Evolutionary conservation across 306 rosid species (phyloP).

Genomic region (Trifolium repens): DNA sequence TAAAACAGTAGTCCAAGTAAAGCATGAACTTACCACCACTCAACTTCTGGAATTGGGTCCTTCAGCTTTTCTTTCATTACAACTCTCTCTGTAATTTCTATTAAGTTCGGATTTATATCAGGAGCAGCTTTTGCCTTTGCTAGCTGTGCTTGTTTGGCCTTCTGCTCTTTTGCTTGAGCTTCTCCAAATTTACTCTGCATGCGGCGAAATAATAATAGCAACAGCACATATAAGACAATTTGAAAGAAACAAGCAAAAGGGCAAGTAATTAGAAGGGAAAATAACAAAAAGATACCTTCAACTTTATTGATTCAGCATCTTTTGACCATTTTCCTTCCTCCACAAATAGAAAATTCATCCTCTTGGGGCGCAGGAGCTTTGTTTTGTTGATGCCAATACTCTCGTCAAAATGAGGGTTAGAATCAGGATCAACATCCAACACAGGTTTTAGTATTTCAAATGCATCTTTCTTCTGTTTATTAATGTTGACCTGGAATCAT

Average conservation of each 20-base stretch:
- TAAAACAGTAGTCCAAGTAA: background rate
- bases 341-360: conserved; percentile 81
- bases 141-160: conserved; percentile 89
- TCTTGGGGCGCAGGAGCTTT: conserved; percentile 87
- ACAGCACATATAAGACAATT: conserved; percentile 23
- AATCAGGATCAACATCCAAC: conserved; percentile 83
- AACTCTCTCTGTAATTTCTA: conserved; percentile 87
- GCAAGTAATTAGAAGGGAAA: background rate
- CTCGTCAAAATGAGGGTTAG: conserved; percentile 81
- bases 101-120: conserved; percentile 92
- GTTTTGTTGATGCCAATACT: conserved; percentile 84
- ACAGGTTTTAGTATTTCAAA: conserved; percentile 91
- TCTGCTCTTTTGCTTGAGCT: conserved; percentile 97
- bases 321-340: conserved; percentile 97
- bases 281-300: conserved; percentile 61
- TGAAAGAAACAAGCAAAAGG: background rate
- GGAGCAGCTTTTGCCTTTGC: conserved; percentile 98
- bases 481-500: conserved; percentile 83
- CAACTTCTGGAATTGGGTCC: conserved; percentile 89
- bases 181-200: conserved; percentile 92
- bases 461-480: conserved; percentile 91
- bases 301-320: conserved; percentile 85
- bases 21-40: conserved; percentile 88
- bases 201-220: conserved; percentile 29
- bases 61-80: conserved; percentile 77